These are phyloP conservation scores for Euphorbia pulcherrima DNA, from an alignment of 345 rosid species.

Conservation along the genomic window DNA sequence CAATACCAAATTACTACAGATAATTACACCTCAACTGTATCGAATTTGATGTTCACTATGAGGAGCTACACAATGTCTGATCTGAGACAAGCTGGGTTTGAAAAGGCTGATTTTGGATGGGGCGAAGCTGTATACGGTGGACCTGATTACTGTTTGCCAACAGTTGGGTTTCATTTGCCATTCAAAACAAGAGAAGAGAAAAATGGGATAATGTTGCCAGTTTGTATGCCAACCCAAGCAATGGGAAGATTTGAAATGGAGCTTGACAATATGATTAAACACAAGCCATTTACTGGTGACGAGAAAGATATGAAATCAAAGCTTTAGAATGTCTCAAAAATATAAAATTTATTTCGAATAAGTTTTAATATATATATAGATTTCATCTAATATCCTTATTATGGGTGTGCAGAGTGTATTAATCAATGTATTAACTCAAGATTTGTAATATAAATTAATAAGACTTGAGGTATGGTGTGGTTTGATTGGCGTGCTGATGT, in stretches of 20 bases:
- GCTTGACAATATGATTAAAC: background rate
- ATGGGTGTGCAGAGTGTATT: no score
- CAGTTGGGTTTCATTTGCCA: background rate
- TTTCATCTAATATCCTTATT: no score
- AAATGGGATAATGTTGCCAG: background rate
- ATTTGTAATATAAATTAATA: no score
- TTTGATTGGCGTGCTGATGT: no score
- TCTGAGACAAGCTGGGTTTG: no score
- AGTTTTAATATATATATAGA: no score
- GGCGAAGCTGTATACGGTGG: background rate
- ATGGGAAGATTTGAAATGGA: background rate
- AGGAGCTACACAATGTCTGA: no score
- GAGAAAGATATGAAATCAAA: background rate
- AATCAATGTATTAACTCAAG: no score
- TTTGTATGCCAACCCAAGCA: background rate
- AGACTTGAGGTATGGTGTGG: no score
- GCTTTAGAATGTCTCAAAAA: background rate
- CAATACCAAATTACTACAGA: background rate
- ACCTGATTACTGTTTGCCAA: background rate
- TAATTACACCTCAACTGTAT: background rate
- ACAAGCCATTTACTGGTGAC: background rate
- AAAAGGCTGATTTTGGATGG: background rate
- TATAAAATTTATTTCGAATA: no score
- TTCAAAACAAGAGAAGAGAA: background rate
- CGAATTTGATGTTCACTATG: background rate